Conservation (phyloP, 2,329 filamentous ascomycete species). For the Fusarium brachygibbosum region DNA sequence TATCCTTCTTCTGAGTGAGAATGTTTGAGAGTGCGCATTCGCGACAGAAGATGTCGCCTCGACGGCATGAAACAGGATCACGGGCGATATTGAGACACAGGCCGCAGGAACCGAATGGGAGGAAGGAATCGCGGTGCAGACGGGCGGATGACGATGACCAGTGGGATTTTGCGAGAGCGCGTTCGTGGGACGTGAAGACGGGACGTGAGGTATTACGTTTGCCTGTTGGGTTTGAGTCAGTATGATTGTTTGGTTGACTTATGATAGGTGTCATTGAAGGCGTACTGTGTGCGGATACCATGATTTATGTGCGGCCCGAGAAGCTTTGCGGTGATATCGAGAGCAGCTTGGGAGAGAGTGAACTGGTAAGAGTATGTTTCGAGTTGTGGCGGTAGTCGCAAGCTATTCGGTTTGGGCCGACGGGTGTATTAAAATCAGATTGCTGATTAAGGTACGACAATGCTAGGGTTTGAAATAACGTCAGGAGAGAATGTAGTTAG, state of each 20-base stretch:
- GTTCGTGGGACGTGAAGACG: constrained; percentile 94
- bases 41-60: constrained; percentile 93
- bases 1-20: constrained; percentile 91
- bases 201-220: constrained; percentile 93
- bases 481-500: neutral
- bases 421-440: neutral
- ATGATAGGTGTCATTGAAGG: constrained; percentile 6
- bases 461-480: neutral
- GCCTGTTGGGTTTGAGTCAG: constrained; percentile 56
- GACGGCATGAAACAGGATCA: constrained; percentile 84
- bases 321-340: constrained; percentile 22
- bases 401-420: neutral
- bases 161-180: constrained; percentile 81
- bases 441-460: neutral
- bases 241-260: neutral
- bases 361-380: neutral
- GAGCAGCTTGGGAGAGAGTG: neutral
- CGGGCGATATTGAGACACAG: constrained; percentile 86
- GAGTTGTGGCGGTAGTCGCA: neutral
- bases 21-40: constrained; percentile 94
- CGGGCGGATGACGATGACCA: constrained; percentile 89
- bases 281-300: constrained; percentile 62
- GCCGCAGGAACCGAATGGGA: constrained; percentile 89
- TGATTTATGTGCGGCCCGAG: constrained; percentile 24
- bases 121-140: constrained; percentile 89